phyloP scores from a whole-genome alignment of 108 stramenopile genomes.

The Nitzschia sp. region DNA sequence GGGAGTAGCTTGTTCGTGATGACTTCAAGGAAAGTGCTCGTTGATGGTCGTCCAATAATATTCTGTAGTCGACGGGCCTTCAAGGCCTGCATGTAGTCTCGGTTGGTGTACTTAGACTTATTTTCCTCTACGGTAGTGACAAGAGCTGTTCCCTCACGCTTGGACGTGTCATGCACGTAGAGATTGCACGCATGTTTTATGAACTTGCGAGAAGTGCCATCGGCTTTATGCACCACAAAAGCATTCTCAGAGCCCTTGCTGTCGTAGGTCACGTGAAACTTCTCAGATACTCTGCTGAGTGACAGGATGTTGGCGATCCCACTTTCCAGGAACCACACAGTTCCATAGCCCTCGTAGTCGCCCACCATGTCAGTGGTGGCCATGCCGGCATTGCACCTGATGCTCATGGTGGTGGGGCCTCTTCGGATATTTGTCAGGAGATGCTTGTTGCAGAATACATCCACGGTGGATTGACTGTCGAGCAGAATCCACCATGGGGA shows the following conservation, averaged over 20 bases:
- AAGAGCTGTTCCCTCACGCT: not conserved
- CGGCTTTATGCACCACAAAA: conserved; percentile 12
- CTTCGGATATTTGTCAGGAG: conserved; percentile 28
- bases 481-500: conserved; percentile 29
- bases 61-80: conserved; percentile 10
- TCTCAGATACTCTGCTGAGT: conserved; percentile 15
- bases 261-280: conserved; percentile 36
- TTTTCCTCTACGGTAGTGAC: conserved; percentile 12
- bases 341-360: conserved; percentile 13
- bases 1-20: conserved; percentile 36
- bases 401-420: not conserved
- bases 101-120: not conserved
- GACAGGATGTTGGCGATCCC: conserved; percentile 53
- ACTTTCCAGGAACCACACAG: conserved; percentile 45
- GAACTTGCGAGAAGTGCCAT: conserved; percentile 8
- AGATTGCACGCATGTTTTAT: conserved; percentile 1
- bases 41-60: conserved; percentile 12
- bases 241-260: conserved; percentile 5
- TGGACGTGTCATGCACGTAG: not conserved
- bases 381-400: conserved; percentile 28
- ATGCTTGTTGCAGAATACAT: conserved; percentile 22
- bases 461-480: conserved; percentile 43
- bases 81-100: conserved; percentile 7
- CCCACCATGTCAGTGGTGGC: conserved; percentile 4
- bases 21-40: conserved; percentile 1